Evolutionary conservation across 2,329 filamentous ascomycete genomes (phyloP), one percentile per base, ranked within the genome.

Genomic region (Sporothrix pseudoabietina): DNA sequence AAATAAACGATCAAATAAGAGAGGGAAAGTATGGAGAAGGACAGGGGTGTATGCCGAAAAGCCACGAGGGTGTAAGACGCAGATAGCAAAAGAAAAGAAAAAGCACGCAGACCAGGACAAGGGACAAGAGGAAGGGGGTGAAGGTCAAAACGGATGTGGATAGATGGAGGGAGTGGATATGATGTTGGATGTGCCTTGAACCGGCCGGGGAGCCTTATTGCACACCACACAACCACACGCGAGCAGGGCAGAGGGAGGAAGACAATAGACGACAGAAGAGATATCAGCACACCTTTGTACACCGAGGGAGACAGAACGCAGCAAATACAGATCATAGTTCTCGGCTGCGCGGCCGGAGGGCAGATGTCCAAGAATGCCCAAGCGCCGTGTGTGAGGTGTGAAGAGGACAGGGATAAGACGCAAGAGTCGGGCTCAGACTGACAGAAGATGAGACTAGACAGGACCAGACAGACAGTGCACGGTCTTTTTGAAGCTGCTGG

Each of bases 1-100:
- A 65, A 65, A 47, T 30, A 47, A 19, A 30, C 39, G 12, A 66
- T 66, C 61, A 30, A 66, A 66, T 47, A 66, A 22, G 52, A 66
- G 6, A 35, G 16, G 35, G 19, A 22, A 47, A 47, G 22, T 47
- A 30, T 66, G 39, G 39, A 66, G 61, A 47, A 47, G 1, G 39
- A 16, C 61, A 26, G 61, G 61, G 61, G 61, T 66, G 61, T 47
- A 16, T 4, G 19, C 9, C 6, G 7, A 54, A n/a, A 54, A 65
- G 39, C 41, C 32, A 44, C 39, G 22, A 66, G 61, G 61, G 61
- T 47, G 61, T 66, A 30, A 30, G 39, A 65, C n/a, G 47, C 10
- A 19, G 19, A 16, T 19, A 19, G 14, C 44, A 49, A 49, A 30
- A 8, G 8, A 35, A 35, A 35, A 35, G 35, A 39, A 19, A 44